Evolutionary conservation across 2,329 filamentous ascomycete species (phyloP), one percentile per base, ranked within the genome.

Genomic region (Thielaviopsis populi): DNA sequence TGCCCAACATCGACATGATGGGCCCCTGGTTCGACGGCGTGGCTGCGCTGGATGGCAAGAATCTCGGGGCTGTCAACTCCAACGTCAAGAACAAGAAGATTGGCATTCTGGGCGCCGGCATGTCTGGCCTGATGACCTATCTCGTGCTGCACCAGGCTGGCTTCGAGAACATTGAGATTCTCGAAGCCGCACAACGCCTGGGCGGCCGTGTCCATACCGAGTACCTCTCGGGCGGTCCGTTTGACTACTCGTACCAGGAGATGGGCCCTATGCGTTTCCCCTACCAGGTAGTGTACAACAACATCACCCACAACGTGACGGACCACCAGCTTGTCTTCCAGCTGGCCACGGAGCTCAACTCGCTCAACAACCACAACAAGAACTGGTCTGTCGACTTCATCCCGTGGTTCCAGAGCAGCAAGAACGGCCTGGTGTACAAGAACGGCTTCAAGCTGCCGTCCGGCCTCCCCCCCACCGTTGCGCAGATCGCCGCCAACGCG

Each of bases 231-330:
- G 80, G 79, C n/a, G 80, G 76, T 0, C 81, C 82, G 0, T 78
- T 80, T 22, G 77, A 86, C 66, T 86, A 87, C 69, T 83, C 83
- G 22, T 87, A 87, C 70, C 83, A 86, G 68, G 84, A 86, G 69
- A 79, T 78, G 81, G 84, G 84, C 0, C 82, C 83, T 0, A 86
- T 87, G 83, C 75, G 83, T 1, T 83, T 87, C 67, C 84, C 84
- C 0, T 75, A 80, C 17, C 77, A 75, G 1, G 77, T 81, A 67
- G 70, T 77, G 1, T 76, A 77, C 33, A 77, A 76, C n/a, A 83
- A 83, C 67, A 76, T 80, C 68, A 84, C 80, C 0, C 74, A 75
- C 67, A 78, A 83, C 65, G 82, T 86, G 67, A 78, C 79, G 8
- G 84, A 87, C 68, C 83, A 86, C 69, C 77, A 81, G 66, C 76